phyloP scores from a whole-genome alignment of 2,329 filamentous ascomycete species.

The Neopestalotiopsis sp. region DNA sequence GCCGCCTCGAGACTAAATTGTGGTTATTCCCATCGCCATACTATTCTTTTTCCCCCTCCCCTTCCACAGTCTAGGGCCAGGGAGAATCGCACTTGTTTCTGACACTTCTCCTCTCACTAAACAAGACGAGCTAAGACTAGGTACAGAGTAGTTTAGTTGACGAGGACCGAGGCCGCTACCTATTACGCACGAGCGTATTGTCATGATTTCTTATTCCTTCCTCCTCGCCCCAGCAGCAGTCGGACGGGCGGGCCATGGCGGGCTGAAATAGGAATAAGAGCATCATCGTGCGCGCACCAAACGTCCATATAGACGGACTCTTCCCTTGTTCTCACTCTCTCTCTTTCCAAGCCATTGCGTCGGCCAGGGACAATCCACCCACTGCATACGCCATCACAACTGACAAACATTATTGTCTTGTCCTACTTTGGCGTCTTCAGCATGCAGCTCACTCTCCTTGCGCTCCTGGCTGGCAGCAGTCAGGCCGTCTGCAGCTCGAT shows the following conservation, averaged over 20 bases:
- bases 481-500: conserved; percentile 13
- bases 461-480: conserved; percentile 11
- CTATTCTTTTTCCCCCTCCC: background rate
- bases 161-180: background rate
- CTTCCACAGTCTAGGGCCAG: background rate
- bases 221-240: background rate
- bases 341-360: background rate
- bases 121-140: background rate
- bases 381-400: too few relatives aligned
- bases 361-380: background rate
- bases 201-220: background rate
- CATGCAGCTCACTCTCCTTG: conserved; percentile 16
- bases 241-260: background rate
- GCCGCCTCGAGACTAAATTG: background rate
- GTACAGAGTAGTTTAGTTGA: background rate
- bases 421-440: background rate
- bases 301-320: background rate
- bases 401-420: background rate
- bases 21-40: too few relatives aligned
- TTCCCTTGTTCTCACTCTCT: background rate
- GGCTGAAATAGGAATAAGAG: background rate
- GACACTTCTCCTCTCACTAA: background rate
- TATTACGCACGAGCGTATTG: too few relatives aligned
- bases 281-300: background rate
- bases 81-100: background rate